These are phyloP conservation scores for Orbilia brochopaga DNA, from an alignment of 2,329 filamentous ascomycete species.

Conservation along the genomic window DNA sequence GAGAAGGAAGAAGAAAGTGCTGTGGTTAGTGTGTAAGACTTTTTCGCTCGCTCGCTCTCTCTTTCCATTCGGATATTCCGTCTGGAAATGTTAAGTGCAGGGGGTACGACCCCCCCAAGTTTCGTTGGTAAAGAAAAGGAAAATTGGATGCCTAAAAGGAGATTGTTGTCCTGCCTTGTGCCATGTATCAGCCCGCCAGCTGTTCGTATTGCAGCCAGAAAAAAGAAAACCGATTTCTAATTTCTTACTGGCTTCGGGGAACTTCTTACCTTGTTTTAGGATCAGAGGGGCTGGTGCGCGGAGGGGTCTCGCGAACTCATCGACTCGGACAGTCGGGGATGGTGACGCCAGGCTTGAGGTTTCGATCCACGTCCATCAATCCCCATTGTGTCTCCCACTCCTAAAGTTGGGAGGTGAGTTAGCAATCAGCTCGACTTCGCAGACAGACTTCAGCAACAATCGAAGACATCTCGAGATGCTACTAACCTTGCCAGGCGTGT, in stretches of 20 bases:
- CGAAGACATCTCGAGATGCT: neutral
- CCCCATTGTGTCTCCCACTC: slow-evolving; percentile 97
- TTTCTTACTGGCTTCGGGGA: slow-evolving; percentile 23
- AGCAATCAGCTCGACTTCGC: neutral
- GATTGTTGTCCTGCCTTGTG: slow-evolving; percentile 30
- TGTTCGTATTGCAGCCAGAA: slow-evolving; percentile 20
- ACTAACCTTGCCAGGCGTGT: slow-evolving; percentile 60
- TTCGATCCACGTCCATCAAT: slow-evolving; percentile 81
- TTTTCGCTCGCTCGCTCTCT: slow-evolving; percentile 10
- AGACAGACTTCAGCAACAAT: neutral
- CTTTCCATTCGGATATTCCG: slow-evolving; percentile 35
- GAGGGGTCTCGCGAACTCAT: slow-evolving; percentile 53
- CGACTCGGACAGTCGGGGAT: slow-evolving; percentile 75
- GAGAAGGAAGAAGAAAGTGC: neutral
- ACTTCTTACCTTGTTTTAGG: slow-evolving; percentile 16
- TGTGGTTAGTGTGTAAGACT: slow-evolving; percentile 1
- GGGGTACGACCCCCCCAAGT: slow-evolving; percentile 33
- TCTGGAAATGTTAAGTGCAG: slow-evolving; percentile 18
- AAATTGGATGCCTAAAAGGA: slow-evolving; percentile 48
- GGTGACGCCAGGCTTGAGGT: slow-evolving; percentile 79
- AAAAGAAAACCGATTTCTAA: slow-evolving; percentile 16
- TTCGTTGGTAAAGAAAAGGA: slow-evolving; percentile 31
- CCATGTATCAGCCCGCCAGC: slow-evolving; percentile 29
- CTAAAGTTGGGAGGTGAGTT: slow-evolving; percentile 60
- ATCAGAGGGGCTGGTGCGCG: slow-evolving; percentile 33